Conservation (phyloP, 148 eudicot genomes). For the Arctostaphylos glauca region DNA sequence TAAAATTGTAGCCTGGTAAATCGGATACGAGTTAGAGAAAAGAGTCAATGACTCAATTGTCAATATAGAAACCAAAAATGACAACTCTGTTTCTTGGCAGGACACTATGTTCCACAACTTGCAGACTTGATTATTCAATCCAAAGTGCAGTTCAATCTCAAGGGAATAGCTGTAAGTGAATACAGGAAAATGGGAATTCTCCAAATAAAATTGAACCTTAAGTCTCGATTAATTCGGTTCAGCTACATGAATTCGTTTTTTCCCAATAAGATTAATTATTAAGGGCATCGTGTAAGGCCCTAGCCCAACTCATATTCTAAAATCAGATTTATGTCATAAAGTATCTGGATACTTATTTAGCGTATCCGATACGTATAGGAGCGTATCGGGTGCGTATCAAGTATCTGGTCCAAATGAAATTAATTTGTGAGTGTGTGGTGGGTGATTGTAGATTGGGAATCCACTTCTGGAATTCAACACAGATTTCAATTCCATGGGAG, state of each 20-base stretch:
- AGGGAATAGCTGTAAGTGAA: constrained; percentile 75
- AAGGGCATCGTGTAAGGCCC: no score
- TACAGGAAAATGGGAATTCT: neutral
- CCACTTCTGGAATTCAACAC: constrained; percentile 72
- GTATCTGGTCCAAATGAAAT: neutral
- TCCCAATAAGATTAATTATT: no score
- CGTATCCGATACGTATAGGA: no score
- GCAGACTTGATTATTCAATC: constrained; percentile 48
- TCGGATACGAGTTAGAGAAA: no score
- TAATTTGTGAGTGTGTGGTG: neutral
- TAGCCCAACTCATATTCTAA: no score
- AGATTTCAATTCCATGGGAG: constrained; percentile 59
- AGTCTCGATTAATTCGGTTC: no score
- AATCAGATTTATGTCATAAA: no score
- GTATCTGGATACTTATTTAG: no score
- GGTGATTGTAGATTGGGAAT: constrained; percentile 62
- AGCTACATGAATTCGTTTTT: no score
- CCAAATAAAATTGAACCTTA: neutral
- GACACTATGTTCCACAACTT: constrained; percentile 88
- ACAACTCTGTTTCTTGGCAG: constrained; percentile 34
- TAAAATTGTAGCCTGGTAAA: no score
- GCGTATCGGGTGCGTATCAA: no score
- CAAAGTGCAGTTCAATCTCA: constrained; percentile 51
- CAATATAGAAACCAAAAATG: neutral
- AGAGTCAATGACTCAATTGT: neutral